phyloP scores from a whole-genome alignment of 2,329 filamentous ascomycete genomes.

The Hymenoscyphus linearis region DNA sequence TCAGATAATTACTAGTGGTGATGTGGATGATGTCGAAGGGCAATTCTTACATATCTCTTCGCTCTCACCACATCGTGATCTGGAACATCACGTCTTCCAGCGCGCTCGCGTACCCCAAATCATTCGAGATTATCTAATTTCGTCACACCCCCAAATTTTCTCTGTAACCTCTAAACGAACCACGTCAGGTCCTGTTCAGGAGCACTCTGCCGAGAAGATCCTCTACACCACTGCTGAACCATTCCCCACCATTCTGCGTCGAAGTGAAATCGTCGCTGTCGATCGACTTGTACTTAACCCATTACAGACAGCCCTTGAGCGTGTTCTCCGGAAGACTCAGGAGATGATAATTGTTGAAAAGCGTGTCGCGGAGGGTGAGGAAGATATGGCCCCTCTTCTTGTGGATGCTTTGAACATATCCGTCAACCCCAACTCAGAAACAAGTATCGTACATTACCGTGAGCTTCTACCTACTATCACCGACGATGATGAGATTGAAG shows the following conservation, averaged over 20 bases:
- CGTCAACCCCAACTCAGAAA: conserved; percentile 68
- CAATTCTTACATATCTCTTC: conserved; percentile 82
- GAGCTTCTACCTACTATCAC: conserved; percentile 56
- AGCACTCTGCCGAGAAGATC: conserved; percentile 77
- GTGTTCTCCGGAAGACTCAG: conserved; percentile 83
- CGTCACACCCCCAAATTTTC: conserved; percentile 72
- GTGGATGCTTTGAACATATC: conserved; percentile 73
- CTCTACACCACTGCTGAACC: conserved; percentile 77
- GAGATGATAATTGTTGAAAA: conserved; percentile 76
- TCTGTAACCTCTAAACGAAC: conserved; percentile 69
- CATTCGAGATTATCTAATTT: conserved; percentile 80
- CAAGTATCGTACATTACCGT: conserved; percentile 73
- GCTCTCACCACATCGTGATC: conserved; percentile 76
- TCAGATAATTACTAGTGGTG: conserved; percentile 67
- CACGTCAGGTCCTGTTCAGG: conserved; percentile 61
- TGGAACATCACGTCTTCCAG: conserved; percentile 79
- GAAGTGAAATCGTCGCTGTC: conserved; percentile 74
- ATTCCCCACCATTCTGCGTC: conserved; percentile 85
- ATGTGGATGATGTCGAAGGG: conserved; percentile 77
- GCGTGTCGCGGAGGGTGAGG: conserved; percentile 66
- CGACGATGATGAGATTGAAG: conserved; percentile 40
- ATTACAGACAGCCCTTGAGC: conserved; percentile 83
- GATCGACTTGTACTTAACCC: conserved; percentile 61
- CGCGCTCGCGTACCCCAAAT: conserved; percentile 76
- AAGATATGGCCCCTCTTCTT: conserved; percentile 61